Evolutionary conservation across 78 protist species (phyloP).

Genomic region (Emiliania huxleyi): DNA sequence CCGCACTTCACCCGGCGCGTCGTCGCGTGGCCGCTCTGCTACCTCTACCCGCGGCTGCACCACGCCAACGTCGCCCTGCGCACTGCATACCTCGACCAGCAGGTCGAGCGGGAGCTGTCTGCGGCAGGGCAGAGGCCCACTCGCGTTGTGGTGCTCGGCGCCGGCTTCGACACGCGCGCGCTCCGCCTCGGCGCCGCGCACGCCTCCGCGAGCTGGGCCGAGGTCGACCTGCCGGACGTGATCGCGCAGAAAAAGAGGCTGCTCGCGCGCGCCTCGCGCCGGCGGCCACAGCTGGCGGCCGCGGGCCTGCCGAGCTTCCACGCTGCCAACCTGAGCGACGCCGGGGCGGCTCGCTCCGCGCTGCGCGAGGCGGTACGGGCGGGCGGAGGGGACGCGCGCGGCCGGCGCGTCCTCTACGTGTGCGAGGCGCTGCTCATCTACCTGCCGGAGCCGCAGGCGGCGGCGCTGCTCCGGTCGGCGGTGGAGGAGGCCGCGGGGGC

Average conservation of each 20-base stretch:
- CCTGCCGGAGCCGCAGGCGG: neutral
- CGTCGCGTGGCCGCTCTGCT: neutral
- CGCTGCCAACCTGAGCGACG: neutral
- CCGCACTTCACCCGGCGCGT: conserved; percentile 3
- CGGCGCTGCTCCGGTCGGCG: neutral
- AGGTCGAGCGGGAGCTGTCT: neutral
- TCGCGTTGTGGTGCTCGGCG: conserved; percentile 2
- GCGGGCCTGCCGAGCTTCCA: too few relatives aligned
- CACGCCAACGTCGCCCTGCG: conserved; percentile 22
- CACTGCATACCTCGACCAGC: conserved; percentile 5
- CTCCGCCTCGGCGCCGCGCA: neutral
- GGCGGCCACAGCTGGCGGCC: neutral
- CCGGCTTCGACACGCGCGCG: conserved; percentile 22
- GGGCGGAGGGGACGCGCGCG: neutral
- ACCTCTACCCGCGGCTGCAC: conserved; percentile 34
- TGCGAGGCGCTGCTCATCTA: conserved; percentile 33
- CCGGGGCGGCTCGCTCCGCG: neutral
- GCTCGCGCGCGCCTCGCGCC: neutral
- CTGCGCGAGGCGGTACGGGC: neutral
- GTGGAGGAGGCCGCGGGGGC: neutral
- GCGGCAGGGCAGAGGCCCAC: too few relatives aligned
- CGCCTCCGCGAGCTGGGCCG: neutral
- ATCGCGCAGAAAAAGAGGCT: neutral
- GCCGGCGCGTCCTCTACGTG: neutral
- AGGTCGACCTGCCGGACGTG: conserved; percentile 20